Base-by-base conservation (phyloP, 345 rosid genomes). In the Euphorbia lathyris region DNA sequence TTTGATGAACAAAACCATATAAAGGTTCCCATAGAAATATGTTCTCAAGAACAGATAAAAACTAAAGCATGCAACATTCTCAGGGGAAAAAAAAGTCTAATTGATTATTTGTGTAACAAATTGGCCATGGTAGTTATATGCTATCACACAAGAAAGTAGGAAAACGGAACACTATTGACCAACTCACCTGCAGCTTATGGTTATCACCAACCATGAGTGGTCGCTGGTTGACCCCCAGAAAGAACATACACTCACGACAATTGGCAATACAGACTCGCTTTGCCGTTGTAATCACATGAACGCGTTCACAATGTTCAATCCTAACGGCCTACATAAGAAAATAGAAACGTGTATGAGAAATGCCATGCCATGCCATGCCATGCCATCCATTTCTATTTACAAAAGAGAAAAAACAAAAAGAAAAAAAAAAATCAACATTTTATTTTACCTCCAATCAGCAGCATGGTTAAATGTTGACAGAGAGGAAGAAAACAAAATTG, bases 151-250 rank as follows among this genome's bases (percentile, higher is more conserved):
- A n/a, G n/a, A 68, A 29, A 45, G 48, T 38, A 29, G n/a, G n/a
- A n/a, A n/a, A 51, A 1, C 45, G 47, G 11, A 7, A 10, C 22
- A 65, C 38, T 62, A 27, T 27, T 29, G 17, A 72, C 61, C 61
- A 8, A 74, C 83, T 73, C 36, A 96, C 99, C 92, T 96, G 99
- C 56, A 96, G 76, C 83, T 89, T 96, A 82, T 96, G 99, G 79
- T 96, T 96, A 78, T 96, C 99, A 48, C 99, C 99, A 72, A 92
- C 87, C 71, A 96, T 87, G 45, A 96, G 95, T n/a, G 99, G 98
- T 74, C 84, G 89, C 82, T 92, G 97, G 81, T 96, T 96, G 80
- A 96, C 99, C 69, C 99, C 99, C 76, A 96, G 83, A 80, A 90
- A 96, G 87, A 96, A 92, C 43, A 90, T 77, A 58, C 99, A 96